Evolutionary conservation across 345 rosid species (phyloP), one percentile per base, ranked within the genome.

Genomic region (Populus simonii): DNA sequence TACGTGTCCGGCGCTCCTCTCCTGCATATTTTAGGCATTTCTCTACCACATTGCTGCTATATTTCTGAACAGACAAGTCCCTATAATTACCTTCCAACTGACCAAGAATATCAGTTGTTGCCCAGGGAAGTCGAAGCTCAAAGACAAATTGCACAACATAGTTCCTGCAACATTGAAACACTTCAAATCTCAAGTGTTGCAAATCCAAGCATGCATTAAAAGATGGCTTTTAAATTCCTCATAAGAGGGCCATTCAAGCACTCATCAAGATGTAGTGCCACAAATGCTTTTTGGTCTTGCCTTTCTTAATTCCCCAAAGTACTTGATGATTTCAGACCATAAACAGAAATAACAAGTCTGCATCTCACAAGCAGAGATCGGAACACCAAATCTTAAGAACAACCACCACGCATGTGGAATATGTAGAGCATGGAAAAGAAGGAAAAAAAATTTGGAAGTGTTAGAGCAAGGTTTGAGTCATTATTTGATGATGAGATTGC

Each of bases 11-110:
- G 39, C 71, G 79, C 68, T 88, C 90, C 29, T 92, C 94, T 72
- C 84, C 84, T 18, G 89, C 85, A 80, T 85, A 82, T 81, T 85
- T 86, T 74, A 93, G 81, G 80, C 97, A 93, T 79, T 88, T 92
- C 86, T 93, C 98, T 41, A 93, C 97, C 72, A 93, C 98, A 67
- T 93, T 93, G 84, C 98, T 93, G 85, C 97, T 89, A 78, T 91
- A 93, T 76, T 93, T 93, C 87, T 89, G 96, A 92, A 92, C 83
- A 11, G 98, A 87, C 75, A 93, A 85, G 79, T 86, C 93, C n/a
- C 89, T 91, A 75, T 83, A 92, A 77, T 84, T 88, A 51, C 97
- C 97, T 82, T 86, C 86, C 84, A 93, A 75, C 68, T 86, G 92
- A 75, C 89, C 86, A 29, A 92, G 87, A 72, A 90, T 89, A 72